Evolutionary conservation across 176 grass and related monocot genomes (phyloP).

Genomic region (Pontederia crassipes): DNA sequence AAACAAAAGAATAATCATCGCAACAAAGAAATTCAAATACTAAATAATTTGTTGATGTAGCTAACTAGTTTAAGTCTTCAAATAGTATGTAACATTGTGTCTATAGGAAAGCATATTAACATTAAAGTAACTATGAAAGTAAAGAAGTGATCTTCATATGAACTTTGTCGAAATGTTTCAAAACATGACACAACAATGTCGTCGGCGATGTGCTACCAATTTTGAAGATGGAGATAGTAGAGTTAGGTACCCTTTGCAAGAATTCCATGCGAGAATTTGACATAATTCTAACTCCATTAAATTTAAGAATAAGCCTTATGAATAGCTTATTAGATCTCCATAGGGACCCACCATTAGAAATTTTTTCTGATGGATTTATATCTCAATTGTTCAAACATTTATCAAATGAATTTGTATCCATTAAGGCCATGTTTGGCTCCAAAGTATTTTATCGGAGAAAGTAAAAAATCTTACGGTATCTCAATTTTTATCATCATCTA

Average conservation of each 20-base stretch:
- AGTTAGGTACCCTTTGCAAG: slow-evolving; percentile 82
- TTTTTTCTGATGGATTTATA: too few relatives aligned
- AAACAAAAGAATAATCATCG: slow-evolving; percentile 3
- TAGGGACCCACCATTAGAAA: slow-evolving; percentile 82
- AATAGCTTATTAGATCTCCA: slow-evolving; percentile 75
- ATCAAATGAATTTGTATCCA: too few relatives aligned
- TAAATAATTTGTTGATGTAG: neutral
- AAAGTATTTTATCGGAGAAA: too few relatives aligned
- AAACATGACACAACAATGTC: slow-evolving; percentile 85
- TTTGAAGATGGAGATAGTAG: slow-evolving; percentile 72
- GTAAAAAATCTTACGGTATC: too few relatives aligned
- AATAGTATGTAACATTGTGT: too few relatives aligned
- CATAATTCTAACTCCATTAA: slow-evolving; percentile 88
- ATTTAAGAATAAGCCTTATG: slow-evolving; percentile 78
- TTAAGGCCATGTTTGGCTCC: too few relatives aligned
- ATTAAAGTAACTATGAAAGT: neutral
- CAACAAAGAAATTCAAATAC: neutral
- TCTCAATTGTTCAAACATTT: too few relatives aligned
- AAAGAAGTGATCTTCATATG: slow-evolving; percentile 56
- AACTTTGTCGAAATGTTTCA: slow-evolving; percentile 95
- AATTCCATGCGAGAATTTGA: slow-evolving; percentile 98
- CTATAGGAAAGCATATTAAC: neutral
- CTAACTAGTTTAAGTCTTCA: too few relatives aligned
- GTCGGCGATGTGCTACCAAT: slow-evolving; percentile 87
- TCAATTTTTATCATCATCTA: too few relatives aligned